These are phyloP conservation scores for Papiliotrema laurentii DNA, from an alignment of 1,284 basidiomycete species.

Conservation along the genomic window DNA sequence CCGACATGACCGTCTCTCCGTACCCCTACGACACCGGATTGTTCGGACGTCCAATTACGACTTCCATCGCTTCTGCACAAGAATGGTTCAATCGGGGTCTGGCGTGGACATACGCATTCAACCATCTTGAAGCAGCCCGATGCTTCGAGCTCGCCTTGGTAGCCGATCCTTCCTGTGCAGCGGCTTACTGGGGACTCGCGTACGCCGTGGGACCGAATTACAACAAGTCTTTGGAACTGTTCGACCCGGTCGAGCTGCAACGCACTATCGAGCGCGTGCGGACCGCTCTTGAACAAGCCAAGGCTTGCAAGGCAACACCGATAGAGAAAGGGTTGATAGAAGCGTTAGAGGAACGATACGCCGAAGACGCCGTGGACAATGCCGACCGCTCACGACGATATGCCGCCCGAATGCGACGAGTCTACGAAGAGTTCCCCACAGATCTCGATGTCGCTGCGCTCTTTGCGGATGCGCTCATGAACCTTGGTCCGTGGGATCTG, in stretches of 20 bases:
- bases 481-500: slow-evolving; percentile 35
- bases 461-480: slow-evolving; percentile 38
- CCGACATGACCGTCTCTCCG: background rate
- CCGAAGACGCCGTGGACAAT: slow-evolving; percentile 10
- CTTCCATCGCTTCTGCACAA: slow-evolving; percentile 20
- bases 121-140: slow-evolving; percentile 31
- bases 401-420: slow-evolving; percentile 26
- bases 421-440: slow-evolving; percentile 19
- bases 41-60: slow-evolving; percentile 15
- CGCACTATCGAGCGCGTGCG: slow-evolving; percentile 9
- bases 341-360: slow-evolving; percentile 14
- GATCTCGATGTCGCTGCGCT: slow-evolving; percentile 33
- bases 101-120: slow-evolving; percentile 38
- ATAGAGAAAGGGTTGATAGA: slow-evolving; percentile 9
- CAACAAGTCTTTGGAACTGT: slow-evolving; percentile 35
- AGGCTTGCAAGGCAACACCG: slow-evolving; percentile 4
- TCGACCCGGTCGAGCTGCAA: slow-evolving; percentile 16
- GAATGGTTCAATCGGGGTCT: slow-evolving; percentile 42
- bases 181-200: slow-evolving; percentile 41
- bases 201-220: slow-evolving; percentile 40
- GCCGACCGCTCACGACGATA: slow-evolving; percentile 24
- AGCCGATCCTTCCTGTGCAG: slow-evolving; percentile 25
- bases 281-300: slow-evolving; percentile 2
- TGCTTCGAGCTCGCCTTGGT: slow-evolving; percentile 31
- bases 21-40: slow-evolving; percentile 20